A percentile compares a stretch with the other conserved stretches of the same genome.
These are phyloP conservation scores for Petunia hybrid DNA, from an alignment of 305 asterid species.

Conservation along the genomic window DNA sequence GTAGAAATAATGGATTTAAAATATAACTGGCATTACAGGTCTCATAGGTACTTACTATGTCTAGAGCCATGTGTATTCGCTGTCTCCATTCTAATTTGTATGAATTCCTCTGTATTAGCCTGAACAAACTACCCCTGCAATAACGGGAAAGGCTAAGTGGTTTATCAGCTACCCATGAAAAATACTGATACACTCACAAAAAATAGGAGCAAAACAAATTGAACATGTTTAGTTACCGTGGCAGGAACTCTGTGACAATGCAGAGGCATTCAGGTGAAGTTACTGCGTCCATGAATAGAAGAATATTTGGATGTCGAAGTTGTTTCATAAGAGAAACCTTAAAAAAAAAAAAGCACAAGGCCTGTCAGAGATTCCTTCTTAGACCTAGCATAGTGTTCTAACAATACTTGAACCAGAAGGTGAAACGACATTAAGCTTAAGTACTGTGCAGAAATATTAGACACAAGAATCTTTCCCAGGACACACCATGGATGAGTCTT, in stretches of 20 bases:
- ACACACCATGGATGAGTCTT: background rate
- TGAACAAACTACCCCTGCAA: constrained; percentile 79
- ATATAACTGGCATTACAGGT: constrained; percentile 4
- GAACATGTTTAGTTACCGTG: constrained; percentile 59
- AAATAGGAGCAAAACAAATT: background rate
- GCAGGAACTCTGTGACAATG: constrained; percentile 97
- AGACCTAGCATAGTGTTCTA: constrained; percentile 13
- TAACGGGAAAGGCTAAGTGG: constrained; percentile 31
- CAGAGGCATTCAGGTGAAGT: constrained; percentile 90
- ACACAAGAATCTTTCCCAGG: background rate
- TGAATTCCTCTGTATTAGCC: constrained; percentile 64
- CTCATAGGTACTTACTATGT: constrained; percentile 58
- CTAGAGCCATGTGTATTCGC: constrained; percentile 76
- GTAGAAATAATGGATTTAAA: constrained; percentile 6
- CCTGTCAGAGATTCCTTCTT: constrained; percentile 12
- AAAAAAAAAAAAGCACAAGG: constrained; percentile 30
- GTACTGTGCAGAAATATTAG: background rate
- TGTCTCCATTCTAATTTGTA: constrained; percentile 73
- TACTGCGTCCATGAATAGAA: constrained; percentile 98
- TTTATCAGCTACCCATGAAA: background rate
- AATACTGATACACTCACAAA: background rate
- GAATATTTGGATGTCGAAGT: constrained; percentile 95
- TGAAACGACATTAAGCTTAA: background rate
- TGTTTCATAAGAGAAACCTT: constrained; percentile 95
- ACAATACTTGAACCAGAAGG: background rate